Percentiles rank a stretch among this genome's conserved stretches.
Conservation (phyloP, 345 rosid species). For the Salix koriyanagi region DNA sequence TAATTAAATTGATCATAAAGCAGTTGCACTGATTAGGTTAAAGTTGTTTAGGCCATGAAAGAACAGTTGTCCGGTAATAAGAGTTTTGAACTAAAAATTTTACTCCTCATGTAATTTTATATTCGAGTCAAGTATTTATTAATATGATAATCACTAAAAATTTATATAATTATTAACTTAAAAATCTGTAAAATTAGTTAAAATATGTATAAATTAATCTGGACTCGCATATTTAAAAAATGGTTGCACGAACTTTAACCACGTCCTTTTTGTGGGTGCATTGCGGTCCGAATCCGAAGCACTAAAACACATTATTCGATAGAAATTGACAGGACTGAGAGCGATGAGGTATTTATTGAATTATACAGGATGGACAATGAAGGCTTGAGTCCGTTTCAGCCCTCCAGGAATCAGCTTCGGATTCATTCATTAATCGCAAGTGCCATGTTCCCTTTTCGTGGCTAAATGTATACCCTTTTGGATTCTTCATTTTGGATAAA, state of each 20-base stretch:
- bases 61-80: not conserved
- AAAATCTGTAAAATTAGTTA: too few species aligned
- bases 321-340: slow-evolving; percentile 4
- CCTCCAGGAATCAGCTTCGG: slow-evolving; percentile 17
- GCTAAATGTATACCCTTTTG: not conserved
- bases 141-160: too few species aligned
- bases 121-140: too few species aligned
- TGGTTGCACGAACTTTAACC: not conserved
- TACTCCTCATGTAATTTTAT: too few species aligned
- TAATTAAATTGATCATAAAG: not conserved
- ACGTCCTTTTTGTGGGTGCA: not conserved
- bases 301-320: not conserved
- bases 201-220: too few species aligned
- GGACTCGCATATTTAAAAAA: too few species aligned
- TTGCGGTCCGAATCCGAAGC: slow-evolving; percentile 21
- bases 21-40: not conserved
- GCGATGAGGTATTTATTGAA: too few species aligned
- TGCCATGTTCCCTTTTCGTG: too few species aligned
- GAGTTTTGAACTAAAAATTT: too few species aligned
- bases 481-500: not conserved
- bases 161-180: too few species aligned
- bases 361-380: not conserved
- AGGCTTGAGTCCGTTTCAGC: slow-evolving; percentile 1
- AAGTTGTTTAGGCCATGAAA: not conserved
- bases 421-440: slow-evolving; percentile 7